Conservation (phyloP, 805 yeast species). For the Metschnikowia kofuensis region DNA sequence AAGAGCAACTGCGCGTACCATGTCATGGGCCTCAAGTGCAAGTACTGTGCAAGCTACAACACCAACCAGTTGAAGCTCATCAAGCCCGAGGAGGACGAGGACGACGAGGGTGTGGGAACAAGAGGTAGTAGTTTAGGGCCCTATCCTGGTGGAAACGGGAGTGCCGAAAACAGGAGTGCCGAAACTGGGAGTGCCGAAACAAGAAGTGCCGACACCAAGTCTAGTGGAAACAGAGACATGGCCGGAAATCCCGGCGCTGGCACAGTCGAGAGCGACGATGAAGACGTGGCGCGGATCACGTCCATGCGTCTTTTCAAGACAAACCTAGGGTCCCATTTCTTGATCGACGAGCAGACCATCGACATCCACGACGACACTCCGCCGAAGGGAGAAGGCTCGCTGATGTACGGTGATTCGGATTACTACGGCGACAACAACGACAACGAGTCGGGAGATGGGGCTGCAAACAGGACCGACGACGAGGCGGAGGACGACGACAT, state of each 20-base stretch:
- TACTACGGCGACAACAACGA: constrained; percentile 25
- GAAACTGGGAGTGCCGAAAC: too few relatives aligned
- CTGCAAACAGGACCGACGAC: too few relatives aligned
- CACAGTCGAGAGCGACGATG: constrained; percentile 13
- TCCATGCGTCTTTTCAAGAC: constrained; percentile 34
- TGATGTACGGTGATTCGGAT: constrained; percentile 2
- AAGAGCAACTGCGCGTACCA: constrained; percentile 75
- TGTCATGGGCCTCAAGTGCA: constrained; percentile 82
- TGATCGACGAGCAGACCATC: constrained; percentile 28
- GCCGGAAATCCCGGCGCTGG: too few relatives aligned
- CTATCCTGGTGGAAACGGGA: too few relatives aligned
- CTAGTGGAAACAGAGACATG: too few relatives aligned
- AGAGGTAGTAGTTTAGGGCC: too few relatives aligned
- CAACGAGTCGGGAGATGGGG: constrained; percentile 21
- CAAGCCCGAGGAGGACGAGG: constrained; percentile 62
- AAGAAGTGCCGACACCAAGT: too few relatives aligned
- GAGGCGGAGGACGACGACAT: constrained; percentile 24
- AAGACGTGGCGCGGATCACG: constrained; percentile 15
- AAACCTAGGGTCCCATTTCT: constrained; percentile 35
- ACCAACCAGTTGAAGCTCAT: constrained; percentile 70
- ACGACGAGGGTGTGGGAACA: too few relatives aligned
- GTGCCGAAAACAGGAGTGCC: too few relatives aligned
- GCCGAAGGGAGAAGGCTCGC: neutral
- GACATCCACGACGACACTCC: constrained; percentile 15
- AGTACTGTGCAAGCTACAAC: constrained; percentile 83